phyloP scores from a whole-genome alignment of 768 basidiomycete genomes.

The Rhodocollybia butyracea region DNA sequence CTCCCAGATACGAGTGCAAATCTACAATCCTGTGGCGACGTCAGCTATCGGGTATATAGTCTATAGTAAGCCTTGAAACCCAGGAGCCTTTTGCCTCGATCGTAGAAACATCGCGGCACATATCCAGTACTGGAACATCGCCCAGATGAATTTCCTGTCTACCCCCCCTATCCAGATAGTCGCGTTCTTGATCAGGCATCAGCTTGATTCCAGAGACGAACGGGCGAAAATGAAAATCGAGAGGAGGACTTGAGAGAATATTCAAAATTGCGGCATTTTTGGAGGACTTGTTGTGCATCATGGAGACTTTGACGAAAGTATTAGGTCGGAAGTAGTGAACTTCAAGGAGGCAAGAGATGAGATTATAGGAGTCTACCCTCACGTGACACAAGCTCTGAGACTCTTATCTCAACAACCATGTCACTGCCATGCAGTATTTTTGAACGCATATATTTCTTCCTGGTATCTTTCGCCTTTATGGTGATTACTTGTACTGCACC shows the following conservation, averaged over 20 bases:
- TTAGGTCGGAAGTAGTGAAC: background rate
- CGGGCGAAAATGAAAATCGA: conserved; percentile 33
- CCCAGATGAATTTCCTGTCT: conserved; percentile 57
- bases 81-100: conserved; percentile 62
- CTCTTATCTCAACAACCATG: too few species aligned
- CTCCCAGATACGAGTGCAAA: conserved; percentile 41
- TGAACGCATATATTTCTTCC: too few species aligned
- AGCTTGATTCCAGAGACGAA: conserved; percentile 59
- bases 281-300: conserved; percentile 40
- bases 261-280: conserved; percentile 49
- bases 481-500: too few species aligned
- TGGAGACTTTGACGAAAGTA: conserved; percentile 24
- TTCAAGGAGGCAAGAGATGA: too few species aligned
- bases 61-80: conserved; percentile 47
- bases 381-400: too few species aligned
- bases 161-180: conserved; percentile 59
- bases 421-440: too few species aligned
- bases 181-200: conserved; percentile 67
- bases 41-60: background rate
- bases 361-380: too few species aligned
- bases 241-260: conserved; percentile 43
- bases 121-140: conserved; percentile 38
- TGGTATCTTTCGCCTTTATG: too few species aligned
- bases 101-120: conserved; percentile 20
- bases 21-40: conserved; percentile 32